Percentiles rank a stretch among this genome's conserved stretches.
Conservation (phyloP, 176 grass and related monocot genomes). For the Ananas comosus region DNA sequence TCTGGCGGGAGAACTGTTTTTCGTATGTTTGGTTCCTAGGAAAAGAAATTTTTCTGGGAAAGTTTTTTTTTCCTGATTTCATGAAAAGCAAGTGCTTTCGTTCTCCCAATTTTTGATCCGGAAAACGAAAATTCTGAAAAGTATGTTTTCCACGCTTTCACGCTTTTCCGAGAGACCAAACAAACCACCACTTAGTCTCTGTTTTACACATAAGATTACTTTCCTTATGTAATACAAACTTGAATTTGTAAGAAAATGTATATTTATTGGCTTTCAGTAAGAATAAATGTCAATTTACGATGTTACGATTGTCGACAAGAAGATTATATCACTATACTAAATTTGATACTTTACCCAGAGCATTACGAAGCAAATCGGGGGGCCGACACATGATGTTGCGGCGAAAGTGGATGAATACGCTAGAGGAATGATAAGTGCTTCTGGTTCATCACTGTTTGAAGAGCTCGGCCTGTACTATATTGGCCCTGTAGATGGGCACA, state of each 20-base stretch:
- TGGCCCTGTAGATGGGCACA: slow-evolving; percentile 89
- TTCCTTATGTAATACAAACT: no score
- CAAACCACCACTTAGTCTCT: no score
- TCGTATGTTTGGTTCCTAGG: no score
- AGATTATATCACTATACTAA: not conserved
- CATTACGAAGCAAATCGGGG: slow-evolving; percentile 86
- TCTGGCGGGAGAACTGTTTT: no score
- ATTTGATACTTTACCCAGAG: slow-evolving; percentile 8
- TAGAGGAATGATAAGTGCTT: slow-evolving; percentile 59
- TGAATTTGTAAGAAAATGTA: not conserved
- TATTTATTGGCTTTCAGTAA: not conserved
- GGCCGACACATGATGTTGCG: slow-evolving; percentile 52
- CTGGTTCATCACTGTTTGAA: slow-evolving; percentile 67
- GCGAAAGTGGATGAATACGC: slow-evolving; percentile 80
- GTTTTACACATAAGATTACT: no score
- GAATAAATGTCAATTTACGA: not conserved
- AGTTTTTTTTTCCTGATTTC: no score
- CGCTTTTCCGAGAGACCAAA: no score
- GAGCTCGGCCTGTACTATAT: slow-evolving; percentile 97
- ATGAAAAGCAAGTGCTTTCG: no score
- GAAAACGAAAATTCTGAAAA: no score
- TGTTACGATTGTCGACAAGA: not conserved
- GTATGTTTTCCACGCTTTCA: no score
- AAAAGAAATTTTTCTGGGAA: no score
- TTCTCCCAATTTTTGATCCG: no score